Evolutionary conservation across 805 yeast species (phyloP).

Genomic region (Tetrapisispora nanseiensis): DNA sequence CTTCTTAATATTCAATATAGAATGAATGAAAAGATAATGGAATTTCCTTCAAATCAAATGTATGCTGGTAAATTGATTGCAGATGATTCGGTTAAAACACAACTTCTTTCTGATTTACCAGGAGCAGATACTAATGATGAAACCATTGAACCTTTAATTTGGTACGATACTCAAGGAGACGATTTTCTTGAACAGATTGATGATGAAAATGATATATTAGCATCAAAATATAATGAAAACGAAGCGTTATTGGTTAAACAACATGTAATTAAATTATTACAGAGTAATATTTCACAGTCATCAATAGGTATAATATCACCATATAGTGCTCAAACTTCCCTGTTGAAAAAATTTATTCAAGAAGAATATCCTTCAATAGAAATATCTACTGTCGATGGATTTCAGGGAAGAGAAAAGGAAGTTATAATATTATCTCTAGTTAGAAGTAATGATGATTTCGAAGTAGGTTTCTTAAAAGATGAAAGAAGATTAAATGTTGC

Average conservation of each 20-base stretch:
- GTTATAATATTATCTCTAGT: constrained; percentile 73
- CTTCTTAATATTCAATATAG: constrained; percentile 75
- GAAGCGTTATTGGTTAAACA: constrained; percentile 55
- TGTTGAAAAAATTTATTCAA: constrained; percentile 40
- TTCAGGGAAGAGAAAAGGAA: constrained; percentile 93
- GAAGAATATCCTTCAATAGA: constrained; percentile 43
- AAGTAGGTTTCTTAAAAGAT: constrained; percentile 78
- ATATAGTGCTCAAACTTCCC: constrained; percentile 74
- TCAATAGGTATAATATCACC: constrained; percentile 85
- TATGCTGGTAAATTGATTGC: constrained; percentile 60
- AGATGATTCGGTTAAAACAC: constrained; percentile 43
- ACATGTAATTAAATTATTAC: constrained; percentile 45
- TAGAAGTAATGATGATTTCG: constrained; percentile 59
- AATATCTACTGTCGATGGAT: constrained; percentile 87
- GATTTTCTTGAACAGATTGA: constrained; percentile 56
- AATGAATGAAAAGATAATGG: constrained; percentile 74
- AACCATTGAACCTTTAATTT: constrained; percentile 47
- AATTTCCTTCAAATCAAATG: constrained; percentile 58
- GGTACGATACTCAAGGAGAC: constrained; percentile 94
- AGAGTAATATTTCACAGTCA: constrained; percentile 41
- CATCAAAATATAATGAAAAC: constrained; percentile 67
- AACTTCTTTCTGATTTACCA: constrained; percentile 47
- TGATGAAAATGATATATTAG: constrained; percentile 25
- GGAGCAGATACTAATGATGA: constrained; percentile 42
- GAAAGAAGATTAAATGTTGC: constrained; percentile 82